Evolutionary conservation across 2,329 filamentous ascomycete species (phyloP), one percentile per base, ranked within the genome.

Genomic region (Talaromyces sp.): DNA sequence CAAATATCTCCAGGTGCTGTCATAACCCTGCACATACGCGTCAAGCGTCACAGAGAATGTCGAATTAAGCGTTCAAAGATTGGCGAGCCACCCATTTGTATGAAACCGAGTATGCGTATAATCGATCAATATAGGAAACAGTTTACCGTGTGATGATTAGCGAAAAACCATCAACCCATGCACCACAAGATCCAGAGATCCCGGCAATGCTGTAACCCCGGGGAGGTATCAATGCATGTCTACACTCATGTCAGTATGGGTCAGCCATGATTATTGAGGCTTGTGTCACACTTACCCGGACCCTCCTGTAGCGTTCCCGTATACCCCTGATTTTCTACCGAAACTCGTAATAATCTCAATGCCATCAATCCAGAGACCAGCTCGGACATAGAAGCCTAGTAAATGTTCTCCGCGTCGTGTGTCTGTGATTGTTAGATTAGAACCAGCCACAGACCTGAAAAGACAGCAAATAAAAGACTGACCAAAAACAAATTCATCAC

Each of bases 121-220:
- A 47, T 56, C 34, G 17, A 61, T 29, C 43, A 49, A 8, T 10
- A 69, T 25, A n/a, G n/a, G 7, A 34, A 43, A 29, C 10, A 8
- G 25, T 27, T 86, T 78, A 92, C 71, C 88, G 84, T 58, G 87
- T 88, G 72, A 93, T 91, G 72, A 98, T 88, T 65, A 97, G 83
- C 8, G 91, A 90, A 76, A 97, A 92, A 3, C 91, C 91, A 75
- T 97, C 92, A 25, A 97, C 81, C 92, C 92, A 96, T 58, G 85
- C 76, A 43, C 85, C 92, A 73, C 88, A 91, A 61, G 91, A 91
- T 65, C 95, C 95, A 11, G 91, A 90, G 68, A 98, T 85, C 66
- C 95, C 95, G 67, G 91, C 93, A 73, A 98, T 89, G 69, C 85
- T 91, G 79, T 95, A 97, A 58, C 94, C 94, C 70, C 91, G 85